phyloP scores from a whole-genome alignment of 306 rosid genomes.

The Begonia peltatifolia region DNA sequence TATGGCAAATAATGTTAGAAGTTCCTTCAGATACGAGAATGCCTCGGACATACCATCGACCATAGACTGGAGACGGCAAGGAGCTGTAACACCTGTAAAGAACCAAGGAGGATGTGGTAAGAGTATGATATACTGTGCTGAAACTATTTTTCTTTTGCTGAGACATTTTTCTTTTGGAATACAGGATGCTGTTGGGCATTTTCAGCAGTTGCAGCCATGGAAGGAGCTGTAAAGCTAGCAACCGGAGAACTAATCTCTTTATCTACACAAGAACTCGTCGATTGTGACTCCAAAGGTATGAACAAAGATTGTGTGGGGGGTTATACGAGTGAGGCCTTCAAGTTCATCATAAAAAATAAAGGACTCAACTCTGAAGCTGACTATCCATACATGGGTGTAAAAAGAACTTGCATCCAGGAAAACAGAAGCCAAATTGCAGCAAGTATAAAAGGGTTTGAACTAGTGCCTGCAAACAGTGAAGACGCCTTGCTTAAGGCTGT shows the following conservation, averaged over 20 bases:
- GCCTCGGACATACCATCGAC: slow-evolving; percentile 6
- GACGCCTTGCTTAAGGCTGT: neutral
- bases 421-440: neutral
- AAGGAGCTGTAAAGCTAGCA: slow-evolving; percentile 29
- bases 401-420: neutral
- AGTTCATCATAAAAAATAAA: neutral
- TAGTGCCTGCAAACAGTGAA: slow-evolving; percentile 2
- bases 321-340: slow-evolving; percentile 3
- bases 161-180: too few species aligned
- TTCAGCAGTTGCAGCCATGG: slow-evolving; percentile 32
- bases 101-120: slow-evolving; percentile 22
- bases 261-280: slow-evolving; percentile 24
- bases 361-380: neutral
- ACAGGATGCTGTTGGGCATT: slow-evolving; percentile 50
- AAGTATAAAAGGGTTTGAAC: neutral
- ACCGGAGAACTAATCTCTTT: slow-evolving; percentile 19
- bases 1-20: neutral
- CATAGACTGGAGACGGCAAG: slow-evolving; percentile 21
- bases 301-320: slow-evolving; percentile 6
- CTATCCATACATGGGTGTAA: slow-evolving; percentile 3
- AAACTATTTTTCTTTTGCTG: too few species aligned
- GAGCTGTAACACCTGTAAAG: slow-evolving; percentile 24
- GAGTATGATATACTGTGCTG: neutral
- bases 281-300: slow-evolving; percentile 1
- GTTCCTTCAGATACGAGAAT: slow-evolving; percentile 7